phyloP scores from a whole-genome alignment of 345 rosid species.

The Heritiera littoralis region DNA sequence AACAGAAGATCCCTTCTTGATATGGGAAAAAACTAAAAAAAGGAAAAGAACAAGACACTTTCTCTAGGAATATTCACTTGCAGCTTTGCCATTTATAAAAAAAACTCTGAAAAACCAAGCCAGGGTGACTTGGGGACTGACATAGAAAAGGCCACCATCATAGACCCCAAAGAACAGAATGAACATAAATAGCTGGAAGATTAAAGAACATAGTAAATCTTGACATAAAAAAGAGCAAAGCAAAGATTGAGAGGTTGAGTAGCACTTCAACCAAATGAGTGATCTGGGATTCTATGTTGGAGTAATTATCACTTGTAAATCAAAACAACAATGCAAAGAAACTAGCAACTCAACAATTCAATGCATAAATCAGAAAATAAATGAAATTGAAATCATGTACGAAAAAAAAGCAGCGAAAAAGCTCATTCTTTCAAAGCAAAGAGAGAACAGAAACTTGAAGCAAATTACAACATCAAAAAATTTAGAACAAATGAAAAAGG shows the following conservation, averaged over 20 bases:
- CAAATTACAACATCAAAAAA: conserved; percentile 5
- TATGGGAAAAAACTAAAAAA: background rate
- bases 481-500: background rate
- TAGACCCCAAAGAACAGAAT: background rate
- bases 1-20: conserved; percentile 11
- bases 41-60: background rate
- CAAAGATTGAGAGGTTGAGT: background rate
- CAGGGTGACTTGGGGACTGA: conserved; percentile 9
- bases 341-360: background rate
- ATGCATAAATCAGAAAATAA: background rate
- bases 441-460: background rate
- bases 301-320: conserved; percentile 1
- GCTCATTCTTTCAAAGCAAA: background rate
- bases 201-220: background rate
- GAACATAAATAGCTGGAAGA: background rate
- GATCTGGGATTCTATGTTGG: background rate
- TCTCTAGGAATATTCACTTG: background rate
- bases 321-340: background rate
- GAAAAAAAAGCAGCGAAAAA: background rate
- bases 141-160: background rate
- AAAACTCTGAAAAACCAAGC: background rate
- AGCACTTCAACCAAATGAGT: background rate
- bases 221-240: background rate
- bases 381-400: too few species aligned
- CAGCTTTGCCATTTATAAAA: background rate